A percentile compares a stretch with the other conserved stretches of the same genome.
These are phyloP conservation scores for Acanthamoeba healyi DNA, from an alignment of 208 protist species.

Conservation along the genomic window DNA sequence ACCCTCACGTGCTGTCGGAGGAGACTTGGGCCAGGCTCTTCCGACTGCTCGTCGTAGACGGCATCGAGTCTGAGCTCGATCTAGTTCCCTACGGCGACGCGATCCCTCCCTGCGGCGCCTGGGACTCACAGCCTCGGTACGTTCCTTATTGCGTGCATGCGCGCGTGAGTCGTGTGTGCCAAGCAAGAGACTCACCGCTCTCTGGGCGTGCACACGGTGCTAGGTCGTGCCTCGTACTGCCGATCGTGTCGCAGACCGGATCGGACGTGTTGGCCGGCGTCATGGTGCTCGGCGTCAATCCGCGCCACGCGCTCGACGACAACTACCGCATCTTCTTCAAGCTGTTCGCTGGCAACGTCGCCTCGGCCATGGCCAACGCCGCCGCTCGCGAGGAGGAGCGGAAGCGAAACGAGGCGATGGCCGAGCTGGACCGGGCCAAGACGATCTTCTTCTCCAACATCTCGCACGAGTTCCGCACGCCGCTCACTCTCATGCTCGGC, in stretches of 20 bases:
- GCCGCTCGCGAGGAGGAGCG: constrained; percentile 39
- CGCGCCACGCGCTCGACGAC: constrained; percentile 12
- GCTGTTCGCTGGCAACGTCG: background rate
- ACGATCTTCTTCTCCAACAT: background rate
- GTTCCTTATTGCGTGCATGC: too few relatives aligned
- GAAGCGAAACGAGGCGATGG: background rate
- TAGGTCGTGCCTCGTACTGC: constrained; percentile 40
- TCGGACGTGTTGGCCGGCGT: constrained; percentile 7
- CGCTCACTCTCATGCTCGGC: constrained; percentile 75
- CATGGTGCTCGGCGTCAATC: background rate
- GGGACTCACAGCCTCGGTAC: background rate
- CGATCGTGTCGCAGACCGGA: too few relatives aligned
- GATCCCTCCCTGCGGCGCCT: background rate
- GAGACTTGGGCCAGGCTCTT: background rate
- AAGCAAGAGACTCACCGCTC: too few relatives aligned
- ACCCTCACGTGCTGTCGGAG: background rate
- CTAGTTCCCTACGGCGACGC: background rate
- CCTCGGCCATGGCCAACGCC: background rate
- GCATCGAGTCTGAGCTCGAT: background rate
- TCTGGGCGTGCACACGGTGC: too few relatives aligned
- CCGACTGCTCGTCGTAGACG: background rate
- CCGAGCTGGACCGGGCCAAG: background rate
- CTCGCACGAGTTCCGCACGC: constrained; percentile 78
- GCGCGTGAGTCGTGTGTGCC: too few relatives aligned
- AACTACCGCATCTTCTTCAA: constrained; percentile 58